Conservation (phyloP, 2,329 filamentous ascomycete genomes). For the Pyrenophora seminiperda region DNA sequence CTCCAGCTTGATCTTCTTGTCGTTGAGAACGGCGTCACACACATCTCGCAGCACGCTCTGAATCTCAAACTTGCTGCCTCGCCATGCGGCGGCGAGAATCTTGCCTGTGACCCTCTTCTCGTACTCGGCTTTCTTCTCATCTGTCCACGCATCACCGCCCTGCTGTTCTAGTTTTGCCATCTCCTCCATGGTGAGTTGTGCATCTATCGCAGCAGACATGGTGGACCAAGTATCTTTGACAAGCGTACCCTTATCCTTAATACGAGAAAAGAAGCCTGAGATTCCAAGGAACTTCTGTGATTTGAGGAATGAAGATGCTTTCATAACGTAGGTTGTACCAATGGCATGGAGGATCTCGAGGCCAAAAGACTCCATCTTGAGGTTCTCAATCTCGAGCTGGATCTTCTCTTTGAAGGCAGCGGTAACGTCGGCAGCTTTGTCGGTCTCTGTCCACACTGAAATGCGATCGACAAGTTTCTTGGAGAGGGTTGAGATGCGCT, state of each 20-base stretch:
- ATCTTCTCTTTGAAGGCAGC: conserved; percentile 92
- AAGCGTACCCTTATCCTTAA: conserved; percentile 95
- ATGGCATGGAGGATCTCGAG: conserved; percentile 96
- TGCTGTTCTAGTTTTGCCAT: conserved; percentile 96
- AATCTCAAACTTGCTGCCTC: conserved; percentile 96
- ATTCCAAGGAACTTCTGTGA: conserved; percentile 97
- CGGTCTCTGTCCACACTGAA: conserved; percentile 95
- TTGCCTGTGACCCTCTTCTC: conserved; percentile 96
- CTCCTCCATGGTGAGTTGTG: conserved; percentile 98
- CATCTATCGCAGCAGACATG: conserved; percentile 93
- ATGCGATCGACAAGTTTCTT: conserved; percentile 88
- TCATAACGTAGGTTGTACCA: conserved; percentile 85
- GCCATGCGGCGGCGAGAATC: conserved; percentile 95
- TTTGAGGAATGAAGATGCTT: conserved; percentile 85
- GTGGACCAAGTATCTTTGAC: conserved; percentile 99
- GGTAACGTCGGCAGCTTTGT: conserved; percentile 85
- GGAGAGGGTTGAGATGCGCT: conserved; percentile 82
- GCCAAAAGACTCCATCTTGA: conserved; percentile 99
- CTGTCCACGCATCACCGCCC: conserved; percentile 96
- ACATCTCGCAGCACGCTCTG: conserved; percentile 94
- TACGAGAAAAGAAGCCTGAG: conserved; percentile 87
- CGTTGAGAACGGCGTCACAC: conserved; percentile 83
- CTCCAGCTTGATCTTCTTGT: conserved; percentile 75
- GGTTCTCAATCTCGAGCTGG: conserved; percentile 89
- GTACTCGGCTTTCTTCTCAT: conserved; percentile 94